Evolutionary conservation across 2,329 filamentous ascomycete genomes (phyloP).

Genomic region (Coleophoma crateriformis): DNA sequence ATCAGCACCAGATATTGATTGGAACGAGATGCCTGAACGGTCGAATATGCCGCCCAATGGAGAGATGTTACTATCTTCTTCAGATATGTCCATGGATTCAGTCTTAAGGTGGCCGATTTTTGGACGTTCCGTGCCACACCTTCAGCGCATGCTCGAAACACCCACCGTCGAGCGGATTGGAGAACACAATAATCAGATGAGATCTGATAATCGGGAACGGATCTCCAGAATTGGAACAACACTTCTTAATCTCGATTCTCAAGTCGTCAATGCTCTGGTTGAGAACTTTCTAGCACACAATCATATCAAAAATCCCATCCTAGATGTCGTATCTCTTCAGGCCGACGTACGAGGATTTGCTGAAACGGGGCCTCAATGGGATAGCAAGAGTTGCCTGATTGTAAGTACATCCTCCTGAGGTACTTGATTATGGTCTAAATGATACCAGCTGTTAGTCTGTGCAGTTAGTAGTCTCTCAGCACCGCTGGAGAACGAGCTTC

Average conservation of each 20-base stretch:
- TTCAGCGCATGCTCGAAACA: not conserved
- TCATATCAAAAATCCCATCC: slow-evolving; percentile 17
- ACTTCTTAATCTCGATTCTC: slow-evolving; percentile 10
- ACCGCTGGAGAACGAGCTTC: slow-evolving; percentile 1
- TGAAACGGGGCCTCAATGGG: slow-evolving; percentile 12
- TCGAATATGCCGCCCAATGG: not conserved
- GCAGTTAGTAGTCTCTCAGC: slow-evolving; percentile 14
- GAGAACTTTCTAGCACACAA: slow-evolving; percentile 16
- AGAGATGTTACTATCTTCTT: not conserved
- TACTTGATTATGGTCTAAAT: not conserved
- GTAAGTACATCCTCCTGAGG: slow-evolving; percentile 4
- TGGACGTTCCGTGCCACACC: not conserved
- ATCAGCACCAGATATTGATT: not conserved
- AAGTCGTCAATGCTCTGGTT: slow-evolving; percentile 10
- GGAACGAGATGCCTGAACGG: not conserved
- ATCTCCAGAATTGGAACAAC: slow-evolving; percentile 3
- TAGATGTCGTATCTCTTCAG: slow-evolving; percentile 13
- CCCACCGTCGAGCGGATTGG: not conserved
- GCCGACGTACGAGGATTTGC: slow-evolving; percentile 7
- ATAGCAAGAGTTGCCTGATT: slow-evolving; percentile 15
- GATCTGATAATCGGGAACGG: not conserved
- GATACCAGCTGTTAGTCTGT: slow-evolving; percentile 13
- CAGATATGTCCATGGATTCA: not conserved
- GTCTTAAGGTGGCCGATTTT: slow-evolving; percentile 1
- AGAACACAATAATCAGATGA: not conserved